Conservation (phyloP, 371 early-diverging fungal species). For the Dichotomocladium elegans region DNA sequence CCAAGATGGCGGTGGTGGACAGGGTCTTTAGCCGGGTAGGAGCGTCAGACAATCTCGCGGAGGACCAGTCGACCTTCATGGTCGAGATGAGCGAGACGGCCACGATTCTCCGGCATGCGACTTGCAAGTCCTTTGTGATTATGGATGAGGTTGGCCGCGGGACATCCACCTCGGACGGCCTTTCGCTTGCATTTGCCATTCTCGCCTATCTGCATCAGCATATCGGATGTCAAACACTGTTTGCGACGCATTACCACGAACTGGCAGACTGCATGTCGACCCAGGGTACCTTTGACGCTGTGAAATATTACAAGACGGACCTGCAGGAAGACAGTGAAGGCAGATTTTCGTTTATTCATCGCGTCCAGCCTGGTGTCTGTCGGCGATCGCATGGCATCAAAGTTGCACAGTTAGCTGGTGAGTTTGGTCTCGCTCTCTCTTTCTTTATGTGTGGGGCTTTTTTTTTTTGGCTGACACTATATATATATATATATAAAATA, state of each 20-base stretch:
- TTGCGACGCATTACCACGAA: slow-evolving; percentile 97
- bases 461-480: no score
- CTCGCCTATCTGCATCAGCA: slow-evolving; percentile 69
- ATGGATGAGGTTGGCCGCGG: slow-evolving; percentile 99
- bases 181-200: slow-evolving; percentile 88
- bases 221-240: slow-evolving; percentile 67
- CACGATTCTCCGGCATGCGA: slow-evolving; percentile 80
- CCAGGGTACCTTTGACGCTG: slow-evolving; percentile 1
- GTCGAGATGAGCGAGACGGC: slow-evolving; percentile 98
- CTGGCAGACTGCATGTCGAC: slow-evolving; percentile 43
- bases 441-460: no score
- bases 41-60: slow-evolving; percentile 72
- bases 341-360: slow-evolving; percentile 57
- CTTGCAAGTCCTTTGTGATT: slow-evolving; percentile 79
- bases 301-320: slow-evolving; percentile 56
- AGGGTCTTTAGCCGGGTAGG: slow-evolving; percentile 86
- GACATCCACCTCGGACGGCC: slow-evolving; percentile 91
- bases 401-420: slow-evolving; percentile 69
- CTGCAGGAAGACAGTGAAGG: slow-evolving; percentile 42
- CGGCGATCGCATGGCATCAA: slow-evolving; percentile 65
- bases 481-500: no score
- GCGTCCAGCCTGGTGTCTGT: slow-evolving; percentile 59
- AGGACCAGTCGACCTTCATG: slow-evolving; percentile 96
- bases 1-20: slow-evolving; percentile 85
- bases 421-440: background rate